Conservation (phyloP, 2,329 filamentous ascomycete species). For the Aspergillus sp. region DNA sequence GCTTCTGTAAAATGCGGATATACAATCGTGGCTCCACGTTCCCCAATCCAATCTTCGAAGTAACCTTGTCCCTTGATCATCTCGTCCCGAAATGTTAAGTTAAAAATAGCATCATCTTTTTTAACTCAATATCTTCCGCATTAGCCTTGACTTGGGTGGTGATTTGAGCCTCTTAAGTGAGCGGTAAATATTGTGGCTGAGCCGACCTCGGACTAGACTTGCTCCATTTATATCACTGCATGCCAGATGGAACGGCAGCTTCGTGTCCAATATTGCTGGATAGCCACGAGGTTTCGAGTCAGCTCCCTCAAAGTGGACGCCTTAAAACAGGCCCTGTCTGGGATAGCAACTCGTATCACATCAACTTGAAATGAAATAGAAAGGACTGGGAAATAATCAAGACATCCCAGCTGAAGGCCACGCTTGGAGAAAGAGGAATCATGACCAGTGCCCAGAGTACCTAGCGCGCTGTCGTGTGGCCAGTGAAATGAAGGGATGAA, state of each 20-base stretch:
- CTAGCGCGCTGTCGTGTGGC: not conserved
- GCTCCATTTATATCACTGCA: not conserved
- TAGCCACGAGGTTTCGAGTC: not conserved
- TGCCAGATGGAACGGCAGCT: not conserved
- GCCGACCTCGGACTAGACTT: not conserved
- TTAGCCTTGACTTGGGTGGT: not conserved
- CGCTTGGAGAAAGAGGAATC: not conserved
- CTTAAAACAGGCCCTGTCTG: not conserved
- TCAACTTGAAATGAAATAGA: not conserved
- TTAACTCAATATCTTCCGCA: not conserved
- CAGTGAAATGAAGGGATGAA: not conserved
- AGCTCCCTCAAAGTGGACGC: not conserved
- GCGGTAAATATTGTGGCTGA: constrained; percentile 1
- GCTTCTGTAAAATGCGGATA: not conserved
- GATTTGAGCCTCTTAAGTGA: not conserved
- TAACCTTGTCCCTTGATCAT: not conserved
- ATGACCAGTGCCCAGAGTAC: not conserved
- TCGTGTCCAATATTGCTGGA: not conserved
- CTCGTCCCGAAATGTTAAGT: not conserved
- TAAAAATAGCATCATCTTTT: not conserved
- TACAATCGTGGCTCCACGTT: not conserved
- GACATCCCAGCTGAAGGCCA: not conserved
- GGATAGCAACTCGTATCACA: not conserved
- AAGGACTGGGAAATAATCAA: not conserved
- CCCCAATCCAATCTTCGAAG: not conserved